phyloP scores from a whole-genome alignment of 441 rosid genomes.

The Pelargonium fulgidum region DNA sequence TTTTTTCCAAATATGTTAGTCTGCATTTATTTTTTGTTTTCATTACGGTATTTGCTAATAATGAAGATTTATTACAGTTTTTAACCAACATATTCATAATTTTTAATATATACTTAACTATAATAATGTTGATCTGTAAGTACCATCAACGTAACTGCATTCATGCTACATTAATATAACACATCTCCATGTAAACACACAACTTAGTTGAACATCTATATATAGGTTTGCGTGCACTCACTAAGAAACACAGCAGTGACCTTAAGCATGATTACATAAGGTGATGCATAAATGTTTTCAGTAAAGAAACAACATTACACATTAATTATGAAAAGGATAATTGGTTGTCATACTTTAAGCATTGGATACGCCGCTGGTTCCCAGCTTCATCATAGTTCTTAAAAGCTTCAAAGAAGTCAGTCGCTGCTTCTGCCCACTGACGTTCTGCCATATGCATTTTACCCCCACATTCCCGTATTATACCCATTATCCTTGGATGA shows the following conservation, averaged over 20 bases:
- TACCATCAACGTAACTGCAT: no score
- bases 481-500: conserved; percentile 99
- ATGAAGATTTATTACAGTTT: no score
- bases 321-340: conserved; percentile 11
- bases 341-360: conserved; percentile 62
- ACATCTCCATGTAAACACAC: neutral
- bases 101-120: no score
- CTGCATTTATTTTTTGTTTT: no score
- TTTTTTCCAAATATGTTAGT: no score
- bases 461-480: conserved; percentile 98
- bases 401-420: conserved; percentile 98
- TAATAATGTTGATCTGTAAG: no score
- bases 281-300: neutral
- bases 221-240: neutral
- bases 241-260: neutral
- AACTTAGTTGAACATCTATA: conserved; percentile 4
- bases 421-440: conserved; percentile 97
- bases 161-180: no score
- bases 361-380: conserved; percentile 93
- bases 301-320: neutral
- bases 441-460: conserved; percentile 99
- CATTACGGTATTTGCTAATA: no score
- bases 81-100: no score
- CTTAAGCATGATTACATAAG: neutral
- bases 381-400: conserved; percentile 99